Evolutionary conservation across 164 flowering plant genomes (phyloP), one percentile per base, ranked within the genome.

Genomic region (Magnolia kwangsiensis): DNA sequence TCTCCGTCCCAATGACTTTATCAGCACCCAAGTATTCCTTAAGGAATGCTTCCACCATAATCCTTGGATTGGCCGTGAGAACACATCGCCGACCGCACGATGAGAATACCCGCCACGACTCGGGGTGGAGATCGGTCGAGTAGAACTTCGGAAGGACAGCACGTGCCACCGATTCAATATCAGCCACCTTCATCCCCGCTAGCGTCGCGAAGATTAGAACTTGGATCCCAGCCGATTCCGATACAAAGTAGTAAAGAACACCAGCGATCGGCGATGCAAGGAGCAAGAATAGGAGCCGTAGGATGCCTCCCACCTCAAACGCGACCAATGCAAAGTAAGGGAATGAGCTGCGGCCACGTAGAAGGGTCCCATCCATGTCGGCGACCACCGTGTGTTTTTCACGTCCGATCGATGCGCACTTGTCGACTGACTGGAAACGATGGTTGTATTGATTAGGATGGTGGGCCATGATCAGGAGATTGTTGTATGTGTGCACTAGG

Each of bases 91-190:
- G 78, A n/a, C 86, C 87, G 72, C 82, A 87, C 8, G 85, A 77
- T 2, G 80, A 79, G 76, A 85, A 87, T 21, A 85, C 87, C 6
- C 83, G 64, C 87, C 87, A 87, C 2, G 88, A 67, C 75, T 84
- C 87, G 4, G 83, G 81, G 59, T 85, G 86, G 19, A 87, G 68
- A 50, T 87, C 88, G 49, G 51, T 67, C 37, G 83, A 75, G 76
- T 87, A 87, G 24, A 85, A 87, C 72, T 84, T 87, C 0, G 89
- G 89, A 21, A 87, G 78, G 3, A 85, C 88, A 0, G 88, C 88
- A 1, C 87, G 82, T 4, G 85, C 85, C 55, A 84, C 89, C 4
- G 85, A 81, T 37, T 85, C 87, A 5, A 87, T 81, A 16, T 85
- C 87, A 0, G 75, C 50, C 5, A 80, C 79, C 71, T 67, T 81